A percentile compares a stretch with the other conserved stretches of the same genome.
Evolutionary conservation across 257 asterid species (phyloP).

Genomic region (Petunia secreta): DNA sequence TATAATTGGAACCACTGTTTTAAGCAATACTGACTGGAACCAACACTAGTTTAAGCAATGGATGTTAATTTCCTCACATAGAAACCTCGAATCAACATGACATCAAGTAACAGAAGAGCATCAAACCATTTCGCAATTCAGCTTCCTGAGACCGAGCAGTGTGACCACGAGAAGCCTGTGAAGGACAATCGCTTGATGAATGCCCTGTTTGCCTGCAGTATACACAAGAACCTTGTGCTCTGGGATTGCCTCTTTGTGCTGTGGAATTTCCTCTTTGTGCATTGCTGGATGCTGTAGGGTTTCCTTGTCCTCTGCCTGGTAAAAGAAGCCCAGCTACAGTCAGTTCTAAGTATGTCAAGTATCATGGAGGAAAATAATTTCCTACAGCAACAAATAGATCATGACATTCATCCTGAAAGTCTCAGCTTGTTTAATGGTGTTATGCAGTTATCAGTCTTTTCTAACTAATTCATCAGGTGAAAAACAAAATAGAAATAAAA

Average conservation of each 20-base stretch:
- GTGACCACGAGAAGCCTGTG: constrained; percentile 54
- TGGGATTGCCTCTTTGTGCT: constrained; percentile 58
- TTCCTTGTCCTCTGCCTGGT: constrained; percentile 78
- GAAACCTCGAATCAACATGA: background rate
- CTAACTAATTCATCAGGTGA: background rate
- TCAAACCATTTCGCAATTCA: constrained; percentile 59
- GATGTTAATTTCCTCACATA: background rate
- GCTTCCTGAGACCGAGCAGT: constrained; percentile 49
- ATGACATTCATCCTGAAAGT: constrained; percentile 20
- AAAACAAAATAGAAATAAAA: background rate
- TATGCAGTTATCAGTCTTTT: constrained; percentile 15
- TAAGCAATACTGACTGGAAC: background rate
- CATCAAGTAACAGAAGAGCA: constrained; percentile 13
- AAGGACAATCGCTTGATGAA: constrained; percentile 52
- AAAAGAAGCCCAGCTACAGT: constrained; percentile 31
- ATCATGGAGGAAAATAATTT: background rate
- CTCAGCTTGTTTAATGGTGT: background rate
- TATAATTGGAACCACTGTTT: background rate
- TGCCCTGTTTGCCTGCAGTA: constrained; percentile 66
- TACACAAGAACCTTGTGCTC: constrained; percentile 54
- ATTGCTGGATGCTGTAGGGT: constrained; percentile 52
- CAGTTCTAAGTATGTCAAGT: constrained; percentile 3
- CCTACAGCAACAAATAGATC: background rate
- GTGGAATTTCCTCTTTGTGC: constrained; percentile 63
- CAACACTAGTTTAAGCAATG: background rate